phyloP scores from a whole-genome alignment of 2,329 filamentous ascomycete genomes.

The Elsinoe necatrix region DNA sequence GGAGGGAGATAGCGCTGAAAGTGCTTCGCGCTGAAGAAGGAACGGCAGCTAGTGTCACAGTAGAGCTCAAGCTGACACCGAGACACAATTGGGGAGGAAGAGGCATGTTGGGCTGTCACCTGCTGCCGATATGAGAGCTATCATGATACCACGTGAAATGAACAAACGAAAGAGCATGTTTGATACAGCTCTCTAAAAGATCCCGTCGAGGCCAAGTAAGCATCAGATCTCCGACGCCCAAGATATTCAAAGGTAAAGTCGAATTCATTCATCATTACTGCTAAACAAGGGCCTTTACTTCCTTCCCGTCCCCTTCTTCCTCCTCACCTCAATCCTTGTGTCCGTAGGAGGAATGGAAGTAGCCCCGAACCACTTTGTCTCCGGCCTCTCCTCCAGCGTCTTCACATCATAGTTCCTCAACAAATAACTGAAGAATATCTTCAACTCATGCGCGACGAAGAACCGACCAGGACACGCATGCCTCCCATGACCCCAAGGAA shows the following conservation, averaged over 20 bases:
- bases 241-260: background rate
- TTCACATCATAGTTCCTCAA: conserved; percentile 33
- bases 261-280: background rate
- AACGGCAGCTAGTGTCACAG: conserved; percentile 49
- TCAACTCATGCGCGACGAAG: conserved; percentile 31
- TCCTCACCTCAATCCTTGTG: conserved; percentile 18
- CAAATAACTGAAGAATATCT: conserved; percentile 32
- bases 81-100: conserved; percentile 80
- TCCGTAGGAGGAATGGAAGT: conserved; percentile 21
- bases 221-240: no score
- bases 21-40: conserved; percentile 52
- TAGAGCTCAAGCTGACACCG: conserved; percentile 67
- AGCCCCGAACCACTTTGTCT: conserved; percentile 21
- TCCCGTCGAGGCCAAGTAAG: background rate
- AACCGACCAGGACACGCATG: conserved; percentile 34
- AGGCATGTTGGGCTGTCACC: conserved; percentile 82
- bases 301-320: conserved; percentile 12
- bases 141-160: conserved; percentile 4
- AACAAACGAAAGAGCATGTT: background rate
- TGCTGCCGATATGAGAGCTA: conserved; percentile 60
- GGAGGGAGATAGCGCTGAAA: conserved; percentile 61
- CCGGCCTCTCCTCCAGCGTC: conserved; percentile 23
- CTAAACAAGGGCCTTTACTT: background rate
- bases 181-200: no score
- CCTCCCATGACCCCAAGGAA: conserved; percentile 26